Evolutionary conservation across 2,329 filamentous ascomycete species (phyloP).

Genomic region (Trichothecium sympodiale): DNA sequence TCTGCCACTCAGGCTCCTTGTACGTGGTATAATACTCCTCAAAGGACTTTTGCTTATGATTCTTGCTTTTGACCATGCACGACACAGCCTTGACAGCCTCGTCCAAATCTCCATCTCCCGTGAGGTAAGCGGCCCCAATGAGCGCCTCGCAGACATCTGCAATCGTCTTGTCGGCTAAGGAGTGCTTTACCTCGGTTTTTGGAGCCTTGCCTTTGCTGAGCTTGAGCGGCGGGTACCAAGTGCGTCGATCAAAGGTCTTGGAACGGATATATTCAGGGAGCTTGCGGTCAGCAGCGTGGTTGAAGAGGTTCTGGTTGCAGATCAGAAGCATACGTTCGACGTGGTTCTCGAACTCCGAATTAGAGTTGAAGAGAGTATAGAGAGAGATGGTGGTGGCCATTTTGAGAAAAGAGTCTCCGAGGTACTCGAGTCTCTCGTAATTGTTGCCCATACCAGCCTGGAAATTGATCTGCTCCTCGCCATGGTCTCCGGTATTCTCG

Average conservation of each 20-base stretch:
- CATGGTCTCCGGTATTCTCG: slow-evolving; percentile 68
- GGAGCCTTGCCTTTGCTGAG: slow-evolving; percentile 61
- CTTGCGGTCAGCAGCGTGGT: slow-evolving; percentile 57
- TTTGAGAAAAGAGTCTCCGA: slow-evolving; percentile 80
- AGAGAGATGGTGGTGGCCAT: slow-evolving; percentile 89
- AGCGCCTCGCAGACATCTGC: slow-evolving; percentile 83
- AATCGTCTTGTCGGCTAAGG: slow-evolving; percentile 66
- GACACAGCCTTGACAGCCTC: slow-evolving; percentile 54
- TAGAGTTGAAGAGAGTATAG: slow-evolving; percentile 64
- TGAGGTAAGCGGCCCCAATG: slow-evolving; percentile 63
- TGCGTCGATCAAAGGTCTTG: slow-evolving; percentile 67
- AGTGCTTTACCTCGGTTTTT: slow-evolving; percentile 40
- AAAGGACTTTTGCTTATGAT: slow-evolving; percentile 61
- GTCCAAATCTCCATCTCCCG: slow-evolving; percentile 35
- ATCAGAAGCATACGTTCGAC: slow-evolving; percentile 83
- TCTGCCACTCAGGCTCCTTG: slow-evolving; percentile 60
- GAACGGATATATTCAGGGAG: slow-evolving; percentile 70
- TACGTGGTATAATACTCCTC: slow-evolving; percentile 64
- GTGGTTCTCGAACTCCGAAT: slow-evolving; percentile 79
- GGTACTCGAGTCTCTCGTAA: slow-evolving; percentile 78
- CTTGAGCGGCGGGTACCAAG: slow-evolving; percentile 79
- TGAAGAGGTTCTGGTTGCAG: slow-evolving; percentile 83
- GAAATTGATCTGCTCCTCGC: slow-evolving; percentile 56
- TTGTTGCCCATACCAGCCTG: slow-evolving; percentile 84
- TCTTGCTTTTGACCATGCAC: slow-evolving; percentile 54